Evolutionary conservation across 2,329 filamentous ascomycete genomes (phyloP).

Genomic region (Penicillium hesseltinei): DNA sequence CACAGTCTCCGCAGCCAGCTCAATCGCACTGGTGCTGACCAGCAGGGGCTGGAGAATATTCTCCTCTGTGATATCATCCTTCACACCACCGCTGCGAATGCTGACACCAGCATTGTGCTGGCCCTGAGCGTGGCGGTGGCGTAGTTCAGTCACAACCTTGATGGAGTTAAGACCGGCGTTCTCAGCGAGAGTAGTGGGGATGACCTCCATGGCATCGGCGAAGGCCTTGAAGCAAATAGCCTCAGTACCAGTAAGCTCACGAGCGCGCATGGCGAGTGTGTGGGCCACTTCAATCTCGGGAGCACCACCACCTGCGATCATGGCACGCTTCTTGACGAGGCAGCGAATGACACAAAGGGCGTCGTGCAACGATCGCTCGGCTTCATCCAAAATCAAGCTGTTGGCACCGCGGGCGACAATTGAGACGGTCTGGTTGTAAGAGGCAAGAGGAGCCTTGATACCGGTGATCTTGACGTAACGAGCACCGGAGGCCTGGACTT

Average conservation of each 20-base stretch:
- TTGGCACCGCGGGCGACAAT: conserved; percentile 95
- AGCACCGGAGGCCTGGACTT: conserved; percentile 80
- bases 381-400: conserved; percentile 90
- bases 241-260: conserved; percentile 84
- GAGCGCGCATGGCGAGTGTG: conserved; percentile 75
- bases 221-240: conserved; percentile 99
- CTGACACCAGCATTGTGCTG: conserved; percentile 96
- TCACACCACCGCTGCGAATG: conserved; percentile 96
- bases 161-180: conserved; percentile 98
- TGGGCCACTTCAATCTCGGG: conserved; percentile 96
- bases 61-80: conserved; percentile 94
- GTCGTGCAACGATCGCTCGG: conserved; percentile 93
- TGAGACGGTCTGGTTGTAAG: conserved; percentile 74
- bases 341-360: conserved; percentile 97
- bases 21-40: conserved; percentile 95
- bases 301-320: conserved; percentile 94
- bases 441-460: conserved; percentile 67
- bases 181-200: conserved; percentile 93
- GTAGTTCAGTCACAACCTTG: conserved; percentile 94
- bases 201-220: conserved; percentile 94
- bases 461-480: conserved; percentile 95
- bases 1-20: conserved; percentile 95
- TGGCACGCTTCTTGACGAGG: conserved; percentile 98
- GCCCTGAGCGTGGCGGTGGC: conserved; percentile 90
- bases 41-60: conserved; percentile 94